Evolutionary conservation across 2,329 filamentous ascomycete species (phyloP), one percentile per base, ranked within the genome.

Genomic region (Monilinia polystroma): DNA sequence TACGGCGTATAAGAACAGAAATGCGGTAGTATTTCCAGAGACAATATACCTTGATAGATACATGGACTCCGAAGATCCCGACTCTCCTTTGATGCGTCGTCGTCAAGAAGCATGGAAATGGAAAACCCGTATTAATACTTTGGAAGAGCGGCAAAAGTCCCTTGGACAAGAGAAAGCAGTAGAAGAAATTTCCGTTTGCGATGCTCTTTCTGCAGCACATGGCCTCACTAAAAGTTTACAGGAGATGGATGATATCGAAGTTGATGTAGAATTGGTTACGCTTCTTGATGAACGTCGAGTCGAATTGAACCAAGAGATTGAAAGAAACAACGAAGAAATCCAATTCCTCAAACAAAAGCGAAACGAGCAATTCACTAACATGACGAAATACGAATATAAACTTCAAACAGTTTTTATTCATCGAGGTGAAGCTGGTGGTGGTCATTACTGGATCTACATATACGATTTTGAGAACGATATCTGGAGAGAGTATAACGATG

Each of bases 401-500:
- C 85, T 99, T 5, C 93, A 97, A 72, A 92, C 94, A 0, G 90
- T 97, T 43, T 96, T 99, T 75, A 94, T 97, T 73, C 95, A 99
- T 76, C 88, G 90, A 26, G 91, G 91, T 43, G 83, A 72, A 38
- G 83, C 89, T 52, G 84, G 83, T 55, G 89, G 89, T 56, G 95
- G 95, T 0, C 95, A 99, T 78, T 99, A 98, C 79, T 97, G 92
- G 89, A 92, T 97, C 55, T 97, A 93, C 56, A 84, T 99, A 70
- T 91, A 88, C 51, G 95, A 98, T 79, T 96, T 96, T 77, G 85
- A 89, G 70, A 85, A 87, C 57, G 80, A 87, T 47, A 81, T 93
- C 26, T 99, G 95, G 93, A 89, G 93, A 67, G 92, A 91, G 75
- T 99, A 97, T 82, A 99, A 99, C 76, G 95, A 99, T 74, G 89